Percentiles rank a stretch among this genome's conserved stretches.
Conservation (phyloP, 139 green algal genomes). For the Chlorella vulgaris region DNA sequence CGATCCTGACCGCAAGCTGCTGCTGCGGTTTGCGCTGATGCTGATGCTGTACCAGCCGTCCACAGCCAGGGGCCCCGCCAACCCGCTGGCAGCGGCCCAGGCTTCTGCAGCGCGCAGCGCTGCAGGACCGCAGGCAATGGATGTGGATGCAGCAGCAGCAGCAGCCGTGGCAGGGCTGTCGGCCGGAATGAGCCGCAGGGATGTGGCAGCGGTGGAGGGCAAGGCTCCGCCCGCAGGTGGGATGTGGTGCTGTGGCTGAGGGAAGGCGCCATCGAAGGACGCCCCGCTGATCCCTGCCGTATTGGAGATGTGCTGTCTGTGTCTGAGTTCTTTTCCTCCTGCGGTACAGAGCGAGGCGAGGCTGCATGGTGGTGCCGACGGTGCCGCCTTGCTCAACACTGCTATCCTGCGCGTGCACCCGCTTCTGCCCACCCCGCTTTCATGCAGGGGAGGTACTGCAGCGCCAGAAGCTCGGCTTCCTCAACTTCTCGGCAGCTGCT, state of each 20-base stretch:
- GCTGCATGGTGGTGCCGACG: too few species aligned
- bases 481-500: conserved; percentile 72
- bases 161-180: conserved; percentile 21
- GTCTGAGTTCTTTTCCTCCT: too few species aligned
- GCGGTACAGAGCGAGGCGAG: too few species aligned
- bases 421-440: too few species aligned
- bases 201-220: conserved; percentile 53
- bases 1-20: conserved; percentile 39
- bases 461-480: conserved; percentile 72
- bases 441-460: conserved; percentile 44
- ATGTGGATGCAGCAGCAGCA: not conserved
- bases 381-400: too few species aligned
- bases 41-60: conserved; percentile 77
- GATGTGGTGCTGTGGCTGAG: too few species aligned
- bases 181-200: conserved; percentile 48
- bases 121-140: conserved; percentile 20
- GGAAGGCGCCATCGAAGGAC: too few species aligned
- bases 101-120: not conserved
- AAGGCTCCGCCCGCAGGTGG: conserved; percentile 45
- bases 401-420: too few species aligned
- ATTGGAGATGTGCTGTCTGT: not conserved
- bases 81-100: conserved; percentile 4
- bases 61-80: not conserved
- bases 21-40: conserved; percentile 68
- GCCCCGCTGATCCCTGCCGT: not conserved